Evolutionary conservation across 441 rosid genomes (phyloP).

Genomic region (Populus tomentosa): DNA sequence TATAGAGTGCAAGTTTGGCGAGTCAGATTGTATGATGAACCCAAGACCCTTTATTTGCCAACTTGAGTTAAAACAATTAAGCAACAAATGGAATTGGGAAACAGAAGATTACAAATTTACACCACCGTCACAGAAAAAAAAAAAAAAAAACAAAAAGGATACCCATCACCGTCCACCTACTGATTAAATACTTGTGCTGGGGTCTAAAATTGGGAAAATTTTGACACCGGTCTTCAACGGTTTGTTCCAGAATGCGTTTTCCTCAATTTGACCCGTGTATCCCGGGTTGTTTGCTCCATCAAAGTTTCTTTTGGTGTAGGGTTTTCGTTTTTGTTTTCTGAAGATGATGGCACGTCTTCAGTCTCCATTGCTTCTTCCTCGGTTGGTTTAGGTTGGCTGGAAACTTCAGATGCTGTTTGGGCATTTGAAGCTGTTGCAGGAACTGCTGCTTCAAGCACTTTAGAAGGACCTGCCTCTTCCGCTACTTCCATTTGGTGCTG

Average conservation of each 20-base stretch:
- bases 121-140: slow-evolving; percentile 14
- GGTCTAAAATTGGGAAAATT: slow-evolving; percentile 1
- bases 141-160: slow-evolving; percentile 8
- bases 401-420: slow-evolving; percentile 38
- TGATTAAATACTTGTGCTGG: slow-evolving; percentile 18
- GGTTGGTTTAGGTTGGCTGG: slow-evolving; percentile 30
- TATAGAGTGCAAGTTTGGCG: not conserved
- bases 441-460: slow-evolving; percentile 29
- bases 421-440: slow-evolving; percentile 24
- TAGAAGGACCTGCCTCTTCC: slow-evolving; percentile 34
- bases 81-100: slow-evolving; percentile 39
- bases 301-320: slow-evolving; percentile 47
- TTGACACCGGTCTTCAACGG: slow-evolving; percentile 22
- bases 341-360: slow-evolving; percentile 40
- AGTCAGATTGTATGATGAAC: not conserved
- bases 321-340: slow-evolving; percentile 34
- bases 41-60: slow-evolving; percentile 11
- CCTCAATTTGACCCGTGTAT: slow-evolving; percentile 46
- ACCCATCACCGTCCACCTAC: slow-evolving; percentile 23
- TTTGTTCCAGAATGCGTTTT: slow-evolving; percentile 39
- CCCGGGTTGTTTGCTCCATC: slow-evolving; percentile 49
- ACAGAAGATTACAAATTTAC: slow-evolving; percentile 31
- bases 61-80: slow-evolving; percentile 27
- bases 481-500: slow-evolving; percentile 54
- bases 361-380: slow-evolving; percentile 45